Evolutionary conservation across 495 filamentous ascomycete genomes (phyloP).

Genomic region (Achaetomiella virescens): DNA sequence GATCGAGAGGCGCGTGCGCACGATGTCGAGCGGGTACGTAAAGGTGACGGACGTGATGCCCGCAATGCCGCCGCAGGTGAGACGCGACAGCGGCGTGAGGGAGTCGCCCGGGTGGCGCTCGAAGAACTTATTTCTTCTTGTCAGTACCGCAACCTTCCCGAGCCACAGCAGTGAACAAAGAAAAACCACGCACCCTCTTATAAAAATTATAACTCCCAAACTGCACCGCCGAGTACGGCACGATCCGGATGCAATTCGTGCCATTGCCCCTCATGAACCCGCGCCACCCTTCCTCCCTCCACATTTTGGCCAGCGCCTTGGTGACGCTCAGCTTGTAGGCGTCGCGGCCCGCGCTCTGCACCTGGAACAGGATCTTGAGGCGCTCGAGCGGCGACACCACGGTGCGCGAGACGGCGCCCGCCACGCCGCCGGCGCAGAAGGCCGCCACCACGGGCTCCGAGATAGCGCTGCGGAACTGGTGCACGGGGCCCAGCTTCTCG

Average conservation of each 20-base stretch:
- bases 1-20: slow-evolving; percentile 90
- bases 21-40: slow-evolving; percentile 85
- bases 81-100: slow-evolving; percentile 60
- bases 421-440: slow-evolving; percentile 92
- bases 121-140: slow-evolving; percentile 45
- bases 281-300: slow-evolving; percentile 89
- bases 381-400: slow-evolving; percentile 94
- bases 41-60: slow-evolving; percentile 86
- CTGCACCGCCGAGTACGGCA: slow-evolving; percentile 96
- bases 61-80: slow-evolving; percentile 80
- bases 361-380: slow-evolving; percentile 93
- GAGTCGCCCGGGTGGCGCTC: slow-evolving; percentile 63
- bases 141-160: slow-evolving; percentile 13
- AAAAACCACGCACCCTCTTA: slow-evolving; percentile 68
- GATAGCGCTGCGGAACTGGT: slow-evolving; percentile 43
- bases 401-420: slow-evolving; percentile 93
- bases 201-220: slow-evolving; percentile 98
- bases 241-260: slow-evolving; percentile 95
- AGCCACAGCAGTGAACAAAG: background rate
- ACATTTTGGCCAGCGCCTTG: slow-evolving; percentile 88
- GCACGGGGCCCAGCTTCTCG: slow-evolving; percentile 8
- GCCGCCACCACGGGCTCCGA: slow-evolving; percentile 80
- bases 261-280: slow-evolving; percentile 97
- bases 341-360: slow-evolving; percentile 83
- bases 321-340: slow-evolving; percentile 89